Conservation (phyloP, 2,329 filamentous ascomycete species). For the Paraphoma sp. region DNA sequence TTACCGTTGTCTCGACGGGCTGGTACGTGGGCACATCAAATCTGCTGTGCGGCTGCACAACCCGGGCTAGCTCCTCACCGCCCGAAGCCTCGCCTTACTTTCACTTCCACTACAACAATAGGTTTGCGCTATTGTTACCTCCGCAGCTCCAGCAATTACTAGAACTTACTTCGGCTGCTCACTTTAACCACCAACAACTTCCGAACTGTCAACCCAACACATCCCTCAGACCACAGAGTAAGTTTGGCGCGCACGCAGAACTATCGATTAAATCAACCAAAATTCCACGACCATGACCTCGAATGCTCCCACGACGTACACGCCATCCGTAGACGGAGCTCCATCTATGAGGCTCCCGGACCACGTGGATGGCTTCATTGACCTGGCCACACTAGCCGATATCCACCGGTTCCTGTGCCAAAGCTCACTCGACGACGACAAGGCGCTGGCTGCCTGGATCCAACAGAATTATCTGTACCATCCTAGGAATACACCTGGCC, state of each 20-base stretch:
- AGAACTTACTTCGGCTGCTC: background rate
- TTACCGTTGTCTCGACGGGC: too few relatives aligned
- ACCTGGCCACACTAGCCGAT: conserved; percentile 26
- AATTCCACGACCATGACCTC: conserved; percentile 12
- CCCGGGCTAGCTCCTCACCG: too few relatives aligned
- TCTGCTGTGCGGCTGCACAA: too few relatives aligned
- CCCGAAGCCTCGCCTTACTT: background rate
- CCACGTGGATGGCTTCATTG: conserved; percentile 27
- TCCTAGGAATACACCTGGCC: conserved; percentile 10
- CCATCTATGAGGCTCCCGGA: conserved; percentile 17
- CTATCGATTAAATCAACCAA: background rate
- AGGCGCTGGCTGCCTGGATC: conserved; percentile 29
- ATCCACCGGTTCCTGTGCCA: conserved; percentile 28
- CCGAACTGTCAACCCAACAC: background rate
- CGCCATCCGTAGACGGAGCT: conserved; percentile 5
- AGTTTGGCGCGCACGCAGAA: background rate
- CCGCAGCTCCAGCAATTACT: background rate
- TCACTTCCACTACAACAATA: too few relatives aligned
- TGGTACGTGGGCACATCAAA: too few relatives aligned
- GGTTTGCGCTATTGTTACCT: too few relatives aligned
- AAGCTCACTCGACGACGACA: conserved; percentile 28
- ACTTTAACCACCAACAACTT: background rate
- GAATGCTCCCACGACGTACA: background rate
- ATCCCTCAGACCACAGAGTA: background rate
- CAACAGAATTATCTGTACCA: conserved; percentile 27